phyloP scores from a whole-genome alignment of 495 filamentous ascomycete species.

The Aspergillus nanangensis region DNA sequence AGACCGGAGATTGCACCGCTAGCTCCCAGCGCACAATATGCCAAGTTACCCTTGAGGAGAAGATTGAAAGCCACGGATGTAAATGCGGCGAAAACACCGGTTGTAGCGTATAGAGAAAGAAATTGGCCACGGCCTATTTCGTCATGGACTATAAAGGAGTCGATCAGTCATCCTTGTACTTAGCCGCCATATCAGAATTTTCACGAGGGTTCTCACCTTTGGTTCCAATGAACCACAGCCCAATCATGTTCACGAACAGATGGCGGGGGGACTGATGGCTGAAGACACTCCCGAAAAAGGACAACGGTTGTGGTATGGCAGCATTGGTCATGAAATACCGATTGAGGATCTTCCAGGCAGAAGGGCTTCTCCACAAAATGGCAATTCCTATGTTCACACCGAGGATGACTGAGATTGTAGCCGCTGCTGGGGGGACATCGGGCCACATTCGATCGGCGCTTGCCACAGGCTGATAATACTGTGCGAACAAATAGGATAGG shows the following conservation, averaged over 20 bases:
- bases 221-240: conserved; percentile 55
- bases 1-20: conserved; percentile 70
- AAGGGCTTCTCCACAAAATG: conserved; percentile 61
- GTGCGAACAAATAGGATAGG: conserved; percentile 49
- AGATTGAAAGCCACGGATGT: conserved; percentile 57
- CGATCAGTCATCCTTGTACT: not conserved
- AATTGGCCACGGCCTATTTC: conserved; percentile 84
- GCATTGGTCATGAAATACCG: conserved; percentile 70
- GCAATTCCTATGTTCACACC: conserved; percentile 60
- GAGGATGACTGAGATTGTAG: conserved; percentile 68
- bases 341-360: conserved; percentile 70
- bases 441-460: conserved; percentile 61
- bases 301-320: conserved; percentile 59
- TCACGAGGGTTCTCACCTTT: conserved; percentile 38
- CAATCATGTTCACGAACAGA: conserved; percentile 64
- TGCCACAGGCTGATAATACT: conserved; percentile 59
- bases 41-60: conserved; percentile 46
- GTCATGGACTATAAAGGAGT: conserved; percentile 60
- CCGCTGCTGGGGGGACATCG: conserved; percentile 69
- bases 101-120: conserved; percentile 68
- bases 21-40: conserved; percentile 60
- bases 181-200: not conserved
- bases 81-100: conserved; percentile 64
- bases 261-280: conserved; percentile 71
- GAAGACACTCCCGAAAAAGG: conserved; percentile 68